Base-by-base conservation (phyloP, 176 grass and related monocot species). In the Pharus latifolius region DNA sequence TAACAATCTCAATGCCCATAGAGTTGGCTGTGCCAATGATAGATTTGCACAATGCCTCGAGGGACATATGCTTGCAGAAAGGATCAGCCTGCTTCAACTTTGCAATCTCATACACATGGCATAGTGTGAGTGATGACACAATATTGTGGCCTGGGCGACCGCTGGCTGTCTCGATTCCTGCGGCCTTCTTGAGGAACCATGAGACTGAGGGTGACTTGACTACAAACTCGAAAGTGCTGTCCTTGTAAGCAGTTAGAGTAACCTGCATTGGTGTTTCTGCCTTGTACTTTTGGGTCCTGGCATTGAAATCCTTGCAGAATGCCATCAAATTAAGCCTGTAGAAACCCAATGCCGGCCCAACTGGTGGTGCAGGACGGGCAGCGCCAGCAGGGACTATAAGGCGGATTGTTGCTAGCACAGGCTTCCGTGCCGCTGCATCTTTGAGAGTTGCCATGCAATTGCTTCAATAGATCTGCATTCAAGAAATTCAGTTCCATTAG, bases 241-340 rank as follows among this genome's bases (percentile, higher is more conserved):
- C 85, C 49, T 83, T 79, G 74, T 88, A 98, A 15, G 89, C 89
- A 3, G 89, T 97, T 33, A 97, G 63, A 7, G 74, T 90, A 27
- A 92, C 89, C 3, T 91, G 83, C 86, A 92, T 97, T 35, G 94
- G 89, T 53, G 83, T 92, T 55, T 98, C 94, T 51, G 87, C 86
- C 56, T 90, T 98, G 34, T 98, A 90, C 59, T 98, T 90, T n/a
- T 90, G 94, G 27, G 94, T 92, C 68, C 94, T 85, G 10, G 89
- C 89, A 35, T 92, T 98, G 87, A 98, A 98, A 78, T 98, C 89
- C 66, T 98, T 98, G 78, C 89, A 98, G 62, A 98, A 98, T 10
- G 86, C 94, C 94, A 98, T 92, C 51, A 88, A 75, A 33, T 80
- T 88, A 48, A 88, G 74, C 38, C 80, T 74, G 69, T 88, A 83